Evolutionary conservation across 352 stramenopile species (phyloP).

Genomic region (Phytophthora rubi): DNA sequence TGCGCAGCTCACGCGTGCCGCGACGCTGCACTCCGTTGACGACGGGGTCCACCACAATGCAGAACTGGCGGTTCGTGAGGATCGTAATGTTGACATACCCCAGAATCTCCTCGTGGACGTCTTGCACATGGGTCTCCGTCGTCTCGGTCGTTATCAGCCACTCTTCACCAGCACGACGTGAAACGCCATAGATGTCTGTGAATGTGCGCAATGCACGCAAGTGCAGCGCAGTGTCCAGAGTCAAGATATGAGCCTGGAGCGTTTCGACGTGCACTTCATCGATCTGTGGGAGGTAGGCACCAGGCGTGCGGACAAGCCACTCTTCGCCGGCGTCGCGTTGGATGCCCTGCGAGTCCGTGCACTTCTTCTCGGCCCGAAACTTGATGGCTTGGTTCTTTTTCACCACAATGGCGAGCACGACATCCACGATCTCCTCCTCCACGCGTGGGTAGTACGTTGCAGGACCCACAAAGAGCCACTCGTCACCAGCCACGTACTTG

Average conservation of each 20-base stretch:
- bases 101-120: conserved; percentile 80
- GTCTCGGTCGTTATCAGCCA: conserved; percentile 81
- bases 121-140: conserved; percentile 76
- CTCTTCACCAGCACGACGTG: conserved; percentile 79
- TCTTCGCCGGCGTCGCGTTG: conserved; percentile 75
- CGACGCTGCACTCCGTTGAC: conserved; percentile 71
- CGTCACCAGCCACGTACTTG: conserved; percentile 62
- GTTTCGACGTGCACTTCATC: conserved; percentile 74
- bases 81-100: conserved; percentile 65
- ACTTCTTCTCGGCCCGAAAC: conserved; percentile 85
- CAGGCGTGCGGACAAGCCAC: conserved; percentile 77
- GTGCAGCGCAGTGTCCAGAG: conserved; percentile 66
- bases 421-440: conserved; percentile 68
- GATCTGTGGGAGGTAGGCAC: conserved; percentile 79
- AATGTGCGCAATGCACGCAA: conserved; percentile 74
- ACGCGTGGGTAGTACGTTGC: conserved; percentile 80
- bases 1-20: conserved; percentile 73
- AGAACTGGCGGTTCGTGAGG: conserved; percentile 85
- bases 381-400: conserved; percentile 85
- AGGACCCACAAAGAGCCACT: conserved; percentile 79
- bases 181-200: conserved; percentile 73
- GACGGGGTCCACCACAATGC: conserved; percentile 76
- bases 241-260: conserved; percentile 69
- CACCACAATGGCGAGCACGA: conserved; percentile 69
- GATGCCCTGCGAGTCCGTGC: conserved; percentile 65